phyloP scores from a whole-genome alignment of 129 eudicot species.

The Oenanthe sinensis region DNA sequence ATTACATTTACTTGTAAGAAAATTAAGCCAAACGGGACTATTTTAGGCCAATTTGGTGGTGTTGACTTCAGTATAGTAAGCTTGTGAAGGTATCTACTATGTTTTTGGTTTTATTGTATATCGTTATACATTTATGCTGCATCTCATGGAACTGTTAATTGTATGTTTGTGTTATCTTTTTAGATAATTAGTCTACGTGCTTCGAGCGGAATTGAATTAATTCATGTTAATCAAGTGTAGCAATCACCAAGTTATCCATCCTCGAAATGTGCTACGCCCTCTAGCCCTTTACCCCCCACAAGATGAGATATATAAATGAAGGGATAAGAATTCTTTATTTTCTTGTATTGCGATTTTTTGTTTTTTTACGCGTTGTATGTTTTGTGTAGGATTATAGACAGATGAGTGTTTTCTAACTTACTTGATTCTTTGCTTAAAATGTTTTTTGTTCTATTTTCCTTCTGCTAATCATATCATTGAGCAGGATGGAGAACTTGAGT shows the following conservation, averaged over 20 bases:
- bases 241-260: neutral
- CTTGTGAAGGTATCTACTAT: too few relatives aligned
- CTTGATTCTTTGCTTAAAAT: neutral
- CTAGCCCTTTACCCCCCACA: neutral
- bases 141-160: too few relatives aligned
- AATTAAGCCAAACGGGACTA: too few relatives aligned
- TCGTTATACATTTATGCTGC: too few relatives aligned
- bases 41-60: too few relatives aligned
- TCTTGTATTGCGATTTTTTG: neutral
- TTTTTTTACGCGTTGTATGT: neutral
- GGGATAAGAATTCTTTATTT: neutral
- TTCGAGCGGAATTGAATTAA: neutral
- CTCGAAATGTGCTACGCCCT: neutral
- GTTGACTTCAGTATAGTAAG: too few relatives aligned
- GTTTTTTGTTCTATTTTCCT: neutral
- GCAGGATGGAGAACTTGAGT: conserved; percentile 63
- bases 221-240: neutral
- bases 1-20: too few relatives aligned
- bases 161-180: neutral
- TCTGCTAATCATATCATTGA: conserved; percentile 3
- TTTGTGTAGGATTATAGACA: neutral
- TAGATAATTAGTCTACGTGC: neutral
- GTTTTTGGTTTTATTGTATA: too few relatives aligned
- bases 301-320: neutral
- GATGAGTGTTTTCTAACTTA: neutral